phyloP scores from a whole-genome alignment of 192 early-diverging fungal species.

The Podila minutissima region DNA sequence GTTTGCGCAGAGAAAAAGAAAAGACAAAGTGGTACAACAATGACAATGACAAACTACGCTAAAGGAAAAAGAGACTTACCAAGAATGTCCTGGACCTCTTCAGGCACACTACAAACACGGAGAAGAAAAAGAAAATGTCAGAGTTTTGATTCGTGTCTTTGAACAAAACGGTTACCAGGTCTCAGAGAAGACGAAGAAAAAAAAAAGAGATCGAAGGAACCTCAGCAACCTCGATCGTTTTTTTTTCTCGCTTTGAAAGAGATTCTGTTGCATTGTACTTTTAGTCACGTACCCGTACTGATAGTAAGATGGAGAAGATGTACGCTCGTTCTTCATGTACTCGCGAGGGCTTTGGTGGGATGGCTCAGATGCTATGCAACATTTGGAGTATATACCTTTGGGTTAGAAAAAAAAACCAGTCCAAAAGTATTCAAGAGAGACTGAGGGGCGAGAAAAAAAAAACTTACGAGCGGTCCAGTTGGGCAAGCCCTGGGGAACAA shows the following conservation, averaged over 20 bases:
- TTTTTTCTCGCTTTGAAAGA: not conserved
- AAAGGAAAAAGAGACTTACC: constrained; percentile 17
- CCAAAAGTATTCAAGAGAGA: not conserved
- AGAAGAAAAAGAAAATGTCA: not conserved
- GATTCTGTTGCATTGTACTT: not conserved
- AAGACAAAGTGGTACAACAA: not conserved
- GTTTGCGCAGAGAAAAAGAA: not conserved
- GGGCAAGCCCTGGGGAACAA: constrained; percentile 1
- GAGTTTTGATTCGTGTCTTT: not conserved
- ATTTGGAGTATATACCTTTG: not conserved
- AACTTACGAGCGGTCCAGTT: not conserved
- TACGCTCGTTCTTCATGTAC: constrained; percentile 15
- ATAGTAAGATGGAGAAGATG: constrained; percentile 22
- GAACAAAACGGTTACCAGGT: constrained; percentile 1
- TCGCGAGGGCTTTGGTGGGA: constrained; percentile 11
- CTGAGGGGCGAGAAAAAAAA: not conserved
- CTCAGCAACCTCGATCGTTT: not conserved
- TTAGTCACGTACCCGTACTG: constrained; percentile 29
- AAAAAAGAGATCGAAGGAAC: constrained; percentile 5
- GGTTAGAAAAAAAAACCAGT: not conserved
- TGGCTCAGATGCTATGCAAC: not conserved
- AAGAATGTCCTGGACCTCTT: constrained; percentile 38
- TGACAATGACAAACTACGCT: not conserved
- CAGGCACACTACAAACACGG: not conserved
- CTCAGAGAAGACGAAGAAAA: not conserved